Conservation (phyloP, 2,329 filamentous ascomycete genomes). For the Xylariomycetidae sp. region DNA sequence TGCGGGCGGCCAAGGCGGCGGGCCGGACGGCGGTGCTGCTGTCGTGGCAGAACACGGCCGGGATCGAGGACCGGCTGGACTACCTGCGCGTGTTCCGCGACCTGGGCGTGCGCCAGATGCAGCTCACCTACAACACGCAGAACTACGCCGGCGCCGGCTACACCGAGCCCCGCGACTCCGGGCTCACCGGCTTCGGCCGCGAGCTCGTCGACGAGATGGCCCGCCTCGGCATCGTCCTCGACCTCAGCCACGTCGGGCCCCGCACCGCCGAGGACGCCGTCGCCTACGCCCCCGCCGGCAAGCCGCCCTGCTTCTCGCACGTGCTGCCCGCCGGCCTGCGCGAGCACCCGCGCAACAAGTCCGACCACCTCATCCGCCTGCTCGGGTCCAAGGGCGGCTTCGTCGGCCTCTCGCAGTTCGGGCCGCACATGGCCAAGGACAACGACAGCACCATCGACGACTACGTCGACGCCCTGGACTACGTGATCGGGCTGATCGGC, state of each 20-base stretch:
- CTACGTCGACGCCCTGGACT: constrained; percentile 33
- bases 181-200: constrained; percentile 25
- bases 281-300: constrained; percentile 27
- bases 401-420: constrained; percentile 33
- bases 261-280: constrained; percentile 30
- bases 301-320: constrained; percentile 35
- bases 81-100: constrained; percentile 34
- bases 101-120: constrained; percentile 35
- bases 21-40: constrained; percentile 33
- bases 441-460: constrained; percentile 36
- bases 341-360: constrained; percentile 33
- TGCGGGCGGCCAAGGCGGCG: constrained; percentile 29
- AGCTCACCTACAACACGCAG: constrained; percentile 36
- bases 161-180: constrained; percentile 30
- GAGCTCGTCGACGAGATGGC: constrained; percentile 19
- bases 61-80: constrained; percentile 32
- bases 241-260: constrained; percentile 30
- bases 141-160: constrained; percentile 35
- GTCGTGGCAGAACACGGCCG: constrained; percentile 35
- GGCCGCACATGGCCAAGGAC: constrained; percentile 32
- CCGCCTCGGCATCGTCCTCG: constrained; percentile 27
- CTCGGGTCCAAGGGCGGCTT: constrained; percentile 31
- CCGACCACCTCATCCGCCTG: constrained; percentile 29
- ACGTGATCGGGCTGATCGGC: constrained; percentile 29
- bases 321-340: constrained; percentile 28